Percentiles rank a stretch among this genome's conserved stretches.
phyloP scores from a whole-genome alignment of 169 alveolate species.

The Plasmodium falciparum region DNA sequence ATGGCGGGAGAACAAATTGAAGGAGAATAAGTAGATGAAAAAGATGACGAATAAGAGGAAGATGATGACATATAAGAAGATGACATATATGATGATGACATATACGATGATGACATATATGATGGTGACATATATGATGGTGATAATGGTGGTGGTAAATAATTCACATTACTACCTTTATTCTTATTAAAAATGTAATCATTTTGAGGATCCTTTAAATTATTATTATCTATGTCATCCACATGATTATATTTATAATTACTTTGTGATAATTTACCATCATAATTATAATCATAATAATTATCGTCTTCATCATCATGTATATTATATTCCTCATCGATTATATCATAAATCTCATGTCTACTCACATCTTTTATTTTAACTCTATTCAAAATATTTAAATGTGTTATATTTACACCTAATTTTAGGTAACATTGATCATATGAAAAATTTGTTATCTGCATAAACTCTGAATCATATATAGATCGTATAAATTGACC shows the following conservation, averaged over 20 bases:
- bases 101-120: neutral
- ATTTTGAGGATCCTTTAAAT: too few species aligned
- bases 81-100: neutral
- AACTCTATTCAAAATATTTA: slow-evolving; percentile 43
- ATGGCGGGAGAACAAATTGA: neutral
- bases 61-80: neutral
- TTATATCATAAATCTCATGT: neutral
- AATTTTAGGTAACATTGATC: slow-evolving; percentile 26
- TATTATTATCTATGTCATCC: too few species aligned
- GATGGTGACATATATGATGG: neutral
- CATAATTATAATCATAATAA: neutral
- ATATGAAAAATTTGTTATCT: slow-evolving; percentile 5
- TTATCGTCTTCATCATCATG: too few species aligned
- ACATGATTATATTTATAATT: too few species aligned
- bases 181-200: neutral
- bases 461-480: slow-evolving; percentile 35
- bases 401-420: slow-evolving; percentile 27
- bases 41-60: neutral
- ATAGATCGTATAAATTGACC: slow-evolving; percentile 39
- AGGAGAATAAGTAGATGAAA: neutral
- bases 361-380: neutral
- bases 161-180: neutral
- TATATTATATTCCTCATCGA: neutral
- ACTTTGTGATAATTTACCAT: too few species aligned
- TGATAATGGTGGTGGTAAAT: neutral